Conservation (phyloP, 1,284 basidiomycete species). For the Dichomitus squalens region DNA sequence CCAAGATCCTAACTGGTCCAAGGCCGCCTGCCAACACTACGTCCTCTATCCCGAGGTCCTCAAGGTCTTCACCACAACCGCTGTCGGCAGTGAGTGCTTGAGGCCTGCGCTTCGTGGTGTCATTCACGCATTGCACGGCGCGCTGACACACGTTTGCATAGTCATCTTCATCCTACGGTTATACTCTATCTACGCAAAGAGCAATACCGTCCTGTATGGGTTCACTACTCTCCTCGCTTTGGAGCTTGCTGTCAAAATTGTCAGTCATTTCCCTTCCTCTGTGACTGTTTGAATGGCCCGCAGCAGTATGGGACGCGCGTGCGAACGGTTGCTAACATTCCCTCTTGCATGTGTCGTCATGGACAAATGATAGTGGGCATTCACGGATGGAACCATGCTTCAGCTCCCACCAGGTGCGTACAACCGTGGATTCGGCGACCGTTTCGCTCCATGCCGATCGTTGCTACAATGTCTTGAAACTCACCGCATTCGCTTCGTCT, state of each 20-base stretch:
- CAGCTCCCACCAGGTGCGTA: constrained; percentile 28
- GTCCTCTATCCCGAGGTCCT: constrained; percentile 31
- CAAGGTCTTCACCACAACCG: constrained; percentile 29
- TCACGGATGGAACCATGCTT: constrained; percentile 29
- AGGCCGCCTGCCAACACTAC: constrained; percentile 28
- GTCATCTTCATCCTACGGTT: constrained; percentile 31
- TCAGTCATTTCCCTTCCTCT: constrained; percentile 5
- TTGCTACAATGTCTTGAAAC: background rate
- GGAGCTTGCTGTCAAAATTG: constrained; percentile 26
- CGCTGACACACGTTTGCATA: constrained; percentile 1
- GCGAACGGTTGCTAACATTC: constrained; percentile 1
- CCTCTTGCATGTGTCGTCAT: background rate
- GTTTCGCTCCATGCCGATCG: background rate
- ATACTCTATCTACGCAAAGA: constrained; percentile 28
- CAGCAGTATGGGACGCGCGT: background rate
- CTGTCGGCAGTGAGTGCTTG: constrained; percentile 25
- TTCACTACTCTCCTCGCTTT: constrained; percentile 20
- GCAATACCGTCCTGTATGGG: constrained; percentile 16
- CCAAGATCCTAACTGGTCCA: constrained; percentile 29
- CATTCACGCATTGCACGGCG: background rate
- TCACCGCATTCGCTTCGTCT: background rate
- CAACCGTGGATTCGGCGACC: background rate
- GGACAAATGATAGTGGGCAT: constrained; percentile 26
- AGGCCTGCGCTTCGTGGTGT: background rate
- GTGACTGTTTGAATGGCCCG: background rate